Conservation (phyloP, 1,139 yeast species). For the Saccharomyces pastorianus region DNA sequence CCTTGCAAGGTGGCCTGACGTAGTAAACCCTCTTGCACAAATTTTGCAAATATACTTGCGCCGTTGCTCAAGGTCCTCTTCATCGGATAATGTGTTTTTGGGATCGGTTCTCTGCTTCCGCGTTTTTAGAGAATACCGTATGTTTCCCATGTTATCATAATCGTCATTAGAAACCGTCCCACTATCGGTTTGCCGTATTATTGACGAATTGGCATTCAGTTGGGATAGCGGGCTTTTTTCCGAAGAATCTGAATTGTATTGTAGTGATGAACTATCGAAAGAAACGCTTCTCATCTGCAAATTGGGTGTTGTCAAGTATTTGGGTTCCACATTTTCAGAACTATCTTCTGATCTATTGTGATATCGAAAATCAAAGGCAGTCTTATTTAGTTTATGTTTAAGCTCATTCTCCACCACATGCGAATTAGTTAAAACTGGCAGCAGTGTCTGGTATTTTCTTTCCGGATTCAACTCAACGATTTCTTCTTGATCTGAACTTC, state of each 20-base stretch:
- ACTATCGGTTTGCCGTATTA: not conserved
- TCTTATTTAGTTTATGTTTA: not conserved
- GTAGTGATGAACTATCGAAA: not conserved
- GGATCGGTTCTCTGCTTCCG: not conserved
- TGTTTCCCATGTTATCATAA: not conserved
- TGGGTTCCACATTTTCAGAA: not conserved
- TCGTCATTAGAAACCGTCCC: not conserved
- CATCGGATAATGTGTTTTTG: not conserved
- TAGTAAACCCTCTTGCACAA: constrained; percentile 41
- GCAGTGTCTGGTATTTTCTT: not conserved
- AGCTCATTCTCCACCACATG: not conserved
- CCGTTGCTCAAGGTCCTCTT: not conserved
- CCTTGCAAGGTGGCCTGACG: constrained; percentile 88
- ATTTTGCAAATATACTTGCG: constrained; percentile 26
- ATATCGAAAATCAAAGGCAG: not conserved
- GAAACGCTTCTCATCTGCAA: not conserved
- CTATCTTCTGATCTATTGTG: not conserved
- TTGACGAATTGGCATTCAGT: not conserved
- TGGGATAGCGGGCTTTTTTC: not conserved
- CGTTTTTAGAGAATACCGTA: not conserved
- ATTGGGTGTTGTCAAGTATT: not conserved
- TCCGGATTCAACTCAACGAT: not conserved
- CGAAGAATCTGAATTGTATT: not conserved
- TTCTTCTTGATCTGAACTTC: not conserved
- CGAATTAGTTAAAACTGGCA: constrained; percentile 1